phyloP scores from a whole-genome alignment of 2,329 filamentous ascomycete genomes.

The Dryadomyces quercus-mongolicae region DNA sequence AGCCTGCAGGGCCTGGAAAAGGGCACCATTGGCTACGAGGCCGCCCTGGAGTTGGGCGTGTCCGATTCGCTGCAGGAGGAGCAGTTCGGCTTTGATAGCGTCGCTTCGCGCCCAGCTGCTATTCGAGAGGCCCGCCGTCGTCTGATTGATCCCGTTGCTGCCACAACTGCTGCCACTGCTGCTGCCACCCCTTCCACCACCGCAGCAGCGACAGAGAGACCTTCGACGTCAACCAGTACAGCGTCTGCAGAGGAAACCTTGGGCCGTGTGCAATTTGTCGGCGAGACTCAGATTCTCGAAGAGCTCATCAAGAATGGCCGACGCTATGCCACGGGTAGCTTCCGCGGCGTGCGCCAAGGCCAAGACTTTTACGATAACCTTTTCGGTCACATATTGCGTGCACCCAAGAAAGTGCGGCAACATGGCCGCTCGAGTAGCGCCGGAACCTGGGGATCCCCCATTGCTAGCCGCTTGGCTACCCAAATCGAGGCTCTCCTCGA shows the following conservation, averaged over 20 bases:
- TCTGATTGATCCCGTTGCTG: constrained; percentile 35
- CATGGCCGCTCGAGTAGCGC: constrained; percentile 28
- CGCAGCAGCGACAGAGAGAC: not conserved
- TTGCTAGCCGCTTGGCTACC: constrained; percentile 42
- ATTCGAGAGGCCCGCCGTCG: constrained; percentile 46
- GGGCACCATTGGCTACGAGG: constrained; percentile 57
- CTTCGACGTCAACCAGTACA: not conserved
- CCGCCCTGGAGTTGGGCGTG: constrained; percentile 52
- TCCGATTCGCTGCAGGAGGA: constrained; percentile 53
- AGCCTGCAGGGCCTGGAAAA: constrained; percentile 61
- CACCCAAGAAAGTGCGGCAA: constrained; percentile 36
- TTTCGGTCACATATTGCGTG: constrained; percentile 47
- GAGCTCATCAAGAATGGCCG: constrained; percentile 44
- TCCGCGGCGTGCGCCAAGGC: constrained; percentile 35
- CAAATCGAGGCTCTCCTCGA: constrained; percentile 59
- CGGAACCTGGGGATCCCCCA: not conserved
- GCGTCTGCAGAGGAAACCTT: constrained; percentile 1
- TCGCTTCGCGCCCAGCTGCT: constrained; percentile 40
- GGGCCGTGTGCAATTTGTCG: constrained; percentile 40
- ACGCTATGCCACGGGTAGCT: constrained; percentile 40
- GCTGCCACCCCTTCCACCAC: not conserved
- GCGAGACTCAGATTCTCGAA: constrained; percentile 46
- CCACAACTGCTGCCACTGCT: not conserved
- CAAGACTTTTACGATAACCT: constrained; percentile 50
- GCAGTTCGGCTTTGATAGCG: constrained; percentile 45